Evolutionary conservation across 139 green algal species (phyloP), one percentile per base, ranked within the genome.

Genomic region (Tetradesmus lagerheimii): DNA sequence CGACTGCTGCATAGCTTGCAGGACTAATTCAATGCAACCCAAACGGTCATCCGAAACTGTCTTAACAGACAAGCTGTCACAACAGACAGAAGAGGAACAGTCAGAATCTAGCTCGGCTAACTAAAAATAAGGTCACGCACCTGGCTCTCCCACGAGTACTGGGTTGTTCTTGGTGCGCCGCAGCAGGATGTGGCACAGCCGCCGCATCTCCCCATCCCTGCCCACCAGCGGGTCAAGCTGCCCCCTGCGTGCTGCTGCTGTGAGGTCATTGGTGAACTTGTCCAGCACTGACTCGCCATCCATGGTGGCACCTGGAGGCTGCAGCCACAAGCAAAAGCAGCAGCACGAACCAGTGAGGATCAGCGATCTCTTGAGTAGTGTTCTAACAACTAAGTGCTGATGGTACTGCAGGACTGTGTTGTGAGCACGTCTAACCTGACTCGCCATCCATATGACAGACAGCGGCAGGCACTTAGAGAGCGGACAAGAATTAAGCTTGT

Each of bases 91-190:
- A n/a, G n/a, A n/a, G n/a, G n/a, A n/a, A n/a, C n/a, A n/a, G n/a
- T n/a, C n/a, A n/a, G n/a, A n/a, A n/a, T n/a, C n/a, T n/a, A n/a
- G n/a, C n/a, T n/a, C n/a, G n/a, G 45, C 45, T 57, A 57, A 18
- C 14, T 57, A 18, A 18, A 57, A 9, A 25, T 3, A 85, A 27
- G 41, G 25, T 85, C 47, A 6, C 83, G 14, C 83, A 88, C 83
- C 91, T 87, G 91, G 89, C 50, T 93, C 91, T 4, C 91, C 91
- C 37, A 93, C 87, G 35, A 93, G 87, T 43, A 93, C 97, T 15
- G 98, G 98, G 93, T 99, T 99, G 95, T 99, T 99, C 94, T 99
- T 99, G 90, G 97, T 99, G 89, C 98, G 94, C 41, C 98, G 95
- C 16, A 95, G 98, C 89, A 98, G 92, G 90, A 98, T 98, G 94